Evolutionary conservation across 163 green algal genomes (phyloP), one percentile per base, ranked within the genome.

Genomic region (Volvox carteri): DNA sequence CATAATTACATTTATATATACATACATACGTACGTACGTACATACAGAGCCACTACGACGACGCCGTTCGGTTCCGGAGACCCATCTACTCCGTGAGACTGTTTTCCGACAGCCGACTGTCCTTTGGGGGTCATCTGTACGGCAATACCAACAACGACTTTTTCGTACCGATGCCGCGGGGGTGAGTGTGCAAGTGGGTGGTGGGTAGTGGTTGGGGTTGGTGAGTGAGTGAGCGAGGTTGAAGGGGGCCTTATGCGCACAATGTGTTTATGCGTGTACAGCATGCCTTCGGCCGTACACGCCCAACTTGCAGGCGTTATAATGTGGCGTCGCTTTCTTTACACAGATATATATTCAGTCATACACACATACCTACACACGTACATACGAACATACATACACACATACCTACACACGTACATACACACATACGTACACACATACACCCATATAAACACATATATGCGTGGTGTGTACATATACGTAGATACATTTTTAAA

Each of bases 121-220:
- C 93, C 30, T 97, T 97, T 87, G 95, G 95, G 72, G 96, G 93
- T 0, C 87, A 95, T 75, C 84, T 97, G 2, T 97, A 95, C 78
- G 94, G 94, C 25, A 95, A 93, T 84, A 96, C 91, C 41, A 97
- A 97, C 72, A 95, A 95, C 50, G 89, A 90, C 2, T 97, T 97
- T 86, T 95, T 88, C 54, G 85, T 97, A 25, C 93, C 95, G n/a
- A 95, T 97, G 93, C 95, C 94, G 28, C 90, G 95, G 7, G 95
- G 84, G 84, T 89, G 72, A 56, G 84, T 30, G 1, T 19, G n/a
- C 18, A 7, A 25, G n/a, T 25, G 23, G 19, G 44, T 41, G 21
- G n/a, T 6, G 4, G 44, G 74, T 41, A 42, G 50, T 58, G 16
- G 16, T 58, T 12, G 50, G 50, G 50, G 50, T 12, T 58, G 50